phyloP scores from a whole-genome alignment of 2,329 filamentous ascomycete species.

The Paecilomyces sp. region DNA sequence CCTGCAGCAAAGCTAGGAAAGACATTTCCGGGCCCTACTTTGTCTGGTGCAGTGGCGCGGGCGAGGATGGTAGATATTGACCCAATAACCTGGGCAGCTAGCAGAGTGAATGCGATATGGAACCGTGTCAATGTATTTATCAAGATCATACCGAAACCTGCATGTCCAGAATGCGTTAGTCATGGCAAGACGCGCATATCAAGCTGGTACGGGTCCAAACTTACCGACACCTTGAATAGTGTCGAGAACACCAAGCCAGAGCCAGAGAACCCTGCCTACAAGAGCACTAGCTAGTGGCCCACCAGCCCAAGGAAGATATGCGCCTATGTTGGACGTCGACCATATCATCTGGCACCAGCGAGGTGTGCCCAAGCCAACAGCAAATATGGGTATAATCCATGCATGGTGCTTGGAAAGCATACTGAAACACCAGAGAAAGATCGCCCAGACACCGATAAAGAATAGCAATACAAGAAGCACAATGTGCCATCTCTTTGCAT shows the following conservation, averaged over 20 bases:
- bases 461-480: conserved; percentile 37
- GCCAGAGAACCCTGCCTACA: conserved; percentile 48
- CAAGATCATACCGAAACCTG: conserved; percentile 53
- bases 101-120: conserved; percentile 38
- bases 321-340: conserved; percentile 49
- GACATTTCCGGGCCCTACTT: conserved; percentile 49
- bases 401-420: conserved; percentile 47
- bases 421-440: conserved; percentile 41
- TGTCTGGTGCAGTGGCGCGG: conserved; percentile 49
- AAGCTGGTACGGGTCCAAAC: neutral
- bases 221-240: conserved; percentile 52
- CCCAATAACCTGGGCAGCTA: conserved; percentile 50
- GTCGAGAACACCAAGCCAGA: conserved; percentile 57
- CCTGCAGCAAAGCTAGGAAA: conserved; percentile 47
- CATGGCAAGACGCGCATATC: neutral
- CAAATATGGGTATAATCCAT: conserved; percentile 57
- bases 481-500: conserved; percentile 47
- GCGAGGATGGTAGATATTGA: conserved; percentile 52
- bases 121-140: conserved; percentile 54
- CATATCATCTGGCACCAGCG: conserved; percentile 59
- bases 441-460: conserved; percentile 48
- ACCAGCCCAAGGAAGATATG: conserved; percentile 53
- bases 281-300: conserved; percentile 44
- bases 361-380: conserved; percentile 53
- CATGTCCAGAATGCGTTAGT: neutral